Conservation (phyloP, 257 asterid species). For the Echium plantagineum region DNA sequence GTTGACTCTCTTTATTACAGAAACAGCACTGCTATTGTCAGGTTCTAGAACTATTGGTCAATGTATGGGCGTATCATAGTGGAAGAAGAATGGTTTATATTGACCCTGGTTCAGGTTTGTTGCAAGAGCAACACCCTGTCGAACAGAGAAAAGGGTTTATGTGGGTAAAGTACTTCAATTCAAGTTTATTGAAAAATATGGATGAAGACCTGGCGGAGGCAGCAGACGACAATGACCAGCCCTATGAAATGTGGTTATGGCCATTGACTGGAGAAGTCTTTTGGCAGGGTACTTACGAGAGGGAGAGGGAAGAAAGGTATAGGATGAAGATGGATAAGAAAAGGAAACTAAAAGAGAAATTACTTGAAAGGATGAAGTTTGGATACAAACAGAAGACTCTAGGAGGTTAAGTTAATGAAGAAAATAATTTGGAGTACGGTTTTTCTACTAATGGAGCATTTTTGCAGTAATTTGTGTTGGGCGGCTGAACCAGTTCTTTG, state of each 20-base stretch:
- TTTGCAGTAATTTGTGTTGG: too few relatives aligned
- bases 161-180: slow-evolving; percentile 78
- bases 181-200: slow-evolving; percentile 60
- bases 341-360: slow-evolving; percentile 67
- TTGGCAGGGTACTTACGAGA: slow-evolving; percentile 92
- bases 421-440: too few relatives aligned
- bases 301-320: slow-evolving; percentile 87
- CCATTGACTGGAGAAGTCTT: slow-evolving; percentile 89
- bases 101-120: slow-evolving; percentile 58
- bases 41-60: slow-evolving; percentile 62
- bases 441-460: too few relatives aligned
- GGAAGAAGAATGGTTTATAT: slow-evolving; percentile 76
- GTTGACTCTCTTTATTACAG: slow-evolving; percentile 31
- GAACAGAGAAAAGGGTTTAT: slow-evolving; percentile 64
- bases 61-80: slow-evolving; percentile 96
- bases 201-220: slow-evolving; percentile 98
- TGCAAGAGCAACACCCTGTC: slow-evolving; percentile 68
- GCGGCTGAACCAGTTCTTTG: too few relatives aligned
- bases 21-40: slow-evolving; percentile 82
- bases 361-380: slow-evolving; percentile 57
- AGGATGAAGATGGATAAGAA: slow-evolving; percentile 92
- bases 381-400: slow-evolving; percentile 82
- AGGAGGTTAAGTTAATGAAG: slow-evolving; percentile 29
- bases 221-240: slow-evolving; percentile 78
- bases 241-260: slow-evolving; percentile 84